Evolutionary conservation across 352 stramenopile species (phyloP).

Genomic region (Globisporangium splendens): DNA sequence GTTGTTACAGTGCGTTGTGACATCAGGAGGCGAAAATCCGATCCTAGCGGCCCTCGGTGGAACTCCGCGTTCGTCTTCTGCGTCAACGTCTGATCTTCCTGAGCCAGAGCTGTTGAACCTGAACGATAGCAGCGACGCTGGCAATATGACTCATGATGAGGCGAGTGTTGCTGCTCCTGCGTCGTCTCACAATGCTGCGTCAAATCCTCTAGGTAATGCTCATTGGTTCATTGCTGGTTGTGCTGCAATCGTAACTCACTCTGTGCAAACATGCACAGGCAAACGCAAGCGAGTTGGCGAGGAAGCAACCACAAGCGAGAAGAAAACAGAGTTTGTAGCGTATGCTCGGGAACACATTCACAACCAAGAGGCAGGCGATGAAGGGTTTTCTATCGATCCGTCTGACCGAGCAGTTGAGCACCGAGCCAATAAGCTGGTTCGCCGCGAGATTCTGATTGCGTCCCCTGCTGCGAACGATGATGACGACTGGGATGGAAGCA

Average conservation of each 20-base stretch:
- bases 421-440: conserved; percentile 79
- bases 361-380: conserved; percentile 73
- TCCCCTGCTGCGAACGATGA: conserved; percentile 75
- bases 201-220: conserved; percentile 3
- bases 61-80: conserved; percentile 37
- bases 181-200: background rate
- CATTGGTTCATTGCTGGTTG: background rate
- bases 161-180: conserved; percentile 4
- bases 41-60: conserved; percentile 57
- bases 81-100: conserved; percentile 13
- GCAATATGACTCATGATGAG: conserved; percentile 7
- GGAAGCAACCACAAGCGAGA: conserved; percentile 11
- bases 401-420: conserved; percentile 81
- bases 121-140: conserved; percentile 14
- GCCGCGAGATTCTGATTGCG: conserved; percentile 81
- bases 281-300: conserved; percentile 16
- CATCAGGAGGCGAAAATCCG: conserved; percentile 42
- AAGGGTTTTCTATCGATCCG: conserved; percentile 83
- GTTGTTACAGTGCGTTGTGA: conserved; percentile 24
- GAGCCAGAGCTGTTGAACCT: conserved; percentile 50
- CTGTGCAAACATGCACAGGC: background rate
- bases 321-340: conserved; percentile 48
- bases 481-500: conserved; percentile 60
- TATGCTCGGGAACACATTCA: conserved; percentile 79
- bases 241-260: background rate